Percentiles rank a stretch among this genome's conserved stretches.
Conservation (phyloP, 305 asterid species). For the Solanum hybrid region DNA sequence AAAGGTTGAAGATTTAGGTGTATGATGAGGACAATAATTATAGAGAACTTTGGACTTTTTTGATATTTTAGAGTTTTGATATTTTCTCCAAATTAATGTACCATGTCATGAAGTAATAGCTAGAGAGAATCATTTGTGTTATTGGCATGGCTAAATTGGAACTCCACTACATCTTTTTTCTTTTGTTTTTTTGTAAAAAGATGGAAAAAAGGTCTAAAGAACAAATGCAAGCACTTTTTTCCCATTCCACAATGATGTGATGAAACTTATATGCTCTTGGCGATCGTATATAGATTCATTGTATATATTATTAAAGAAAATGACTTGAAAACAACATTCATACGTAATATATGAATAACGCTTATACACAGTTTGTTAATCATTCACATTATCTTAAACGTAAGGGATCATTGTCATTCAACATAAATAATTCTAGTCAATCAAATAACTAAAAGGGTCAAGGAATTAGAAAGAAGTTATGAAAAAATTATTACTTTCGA, state of each 20-base stretch:
- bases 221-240: neutral
- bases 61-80: neutral
- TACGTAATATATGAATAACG: neutral
- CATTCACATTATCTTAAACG: neutral
- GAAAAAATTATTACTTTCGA: neutral
- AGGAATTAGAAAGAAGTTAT: neutral
- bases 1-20: neutral
- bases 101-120: neutral
- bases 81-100: neutral
- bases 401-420: neutral
- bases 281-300: neutral
- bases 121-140: neutral
- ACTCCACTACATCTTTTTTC: neutral
- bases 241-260: neutral
- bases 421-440: neutral
- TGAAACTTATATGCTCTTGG: neutral
- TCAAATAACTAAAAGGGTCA: neutral
- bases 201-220: neutral
- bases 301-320: neutral
- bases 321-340: neutral
- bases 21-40: neutral
- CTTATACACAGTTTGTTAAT: neutral
- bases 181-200: neutral
- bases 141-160: neutral
- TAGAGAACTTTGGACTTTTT: neutral